Base-by-base conservation (phyloP, 1,284 basidiomycete species). In the Pseudozyma sp. region DNA sequence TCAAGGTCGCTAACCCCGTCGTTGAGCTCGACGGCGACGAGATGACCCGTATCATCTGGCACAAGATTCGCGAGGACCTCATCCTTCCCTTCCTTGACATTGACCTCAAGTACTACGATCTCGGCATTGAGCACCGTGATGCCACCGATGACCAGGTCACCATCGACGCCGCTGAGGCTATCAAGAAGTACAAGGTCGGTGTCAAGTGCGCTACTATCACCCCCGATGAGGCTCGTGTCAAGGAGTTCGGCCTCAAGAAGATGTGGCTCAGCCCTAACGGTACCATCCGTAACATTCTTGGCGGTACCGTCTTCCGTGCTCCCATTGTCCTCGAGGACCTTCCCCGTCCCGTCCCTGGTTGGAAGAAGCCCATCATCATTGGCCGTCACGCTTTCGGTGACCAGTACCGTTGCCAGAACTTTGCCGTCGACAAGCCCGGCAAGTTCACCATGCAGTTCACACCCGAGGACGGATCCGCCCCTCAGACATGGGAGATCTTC, bases 361-460 rank as follows among this genome's bases (percentile, higher is more conserved):
- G 96, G 96, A 89, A 90, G 69, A 95, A 97, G 85, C 95, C 97
- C 47, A 99, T 99, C 84, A 88, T 94, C 75, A 97, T 99, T 76
- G 96, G 96, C 49, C 91, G 96, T 82, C 96, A 99, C 86, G 96
- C 96, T 5, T 97, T 95, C 81, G 96, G 96, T 82, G 96, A 98
- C 87, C 95, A 95, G 87, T 84, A 84, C 76, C 76, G 83, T 38
- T 83, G 82, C 77, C 76, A 77, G 61, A 83, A 84, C 74, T 83
- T 84, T 68, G 78, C 77, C 56, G 81, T 76, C 38, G 73, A 77
- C 49, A 80, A 76, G 51, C 48, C 70, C 14, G 83, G 83, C 42
- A 82, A 80, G 76, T 82, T 84, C 60, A 78, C 75, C 50, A 79
- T 84, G 78, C 63, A 73, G 44, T 84, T 73, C 66, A 70, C 56